Evolutionary conservation across 177 flowering plant species (phyloP).

Genomic region (Vitis hybrid): DNA sequence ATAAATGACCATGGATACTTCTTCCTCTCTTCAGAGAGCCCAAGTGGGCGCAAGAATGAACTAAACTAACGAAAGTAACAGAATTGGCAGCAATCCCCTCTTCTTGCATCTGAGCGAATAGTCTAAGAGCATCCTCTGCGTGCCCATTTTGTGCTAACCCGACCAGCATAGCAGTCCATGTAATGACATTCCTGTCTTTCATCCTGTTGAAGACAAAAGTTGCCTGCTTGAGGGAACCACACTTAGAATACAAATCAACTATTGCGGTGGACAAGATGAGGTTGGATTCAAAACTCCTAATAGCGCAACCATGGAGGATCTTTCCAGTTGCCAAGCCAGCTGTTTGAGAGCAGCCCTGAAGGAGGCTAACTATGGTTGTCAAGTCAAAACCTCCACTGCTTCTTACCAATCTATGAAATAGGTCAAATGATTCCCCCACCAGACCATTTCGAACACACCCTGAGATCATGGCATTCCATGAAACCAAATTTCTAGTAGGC

Average conservation of each 20-base stretch:
- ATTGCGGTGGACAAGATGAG: slow-evolving; percentile 29
- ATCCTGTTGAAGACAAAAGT: slow-evolving; percentile 25
- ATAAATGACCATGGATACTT: slow-evolving; percentile 29
- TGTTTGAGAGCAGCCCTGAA: slow-evolving; percentile 32
- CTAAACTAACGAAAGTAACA: slow-evolving; percentile 31
- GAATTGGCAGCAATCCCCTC: not conserved
- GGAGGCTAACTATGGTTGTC: slow-evolving; percentile 29
- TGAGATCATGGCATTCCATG: slow-evolving; percentile 41
- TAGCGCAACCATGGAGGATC: too few species aligned
- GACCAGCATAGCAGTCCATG: slow-evolving; percentile 42
- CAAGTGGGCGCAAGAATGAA: slow-evolving; percentile 36
- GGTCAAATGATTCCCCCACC: slow-evolving; percentile 22
- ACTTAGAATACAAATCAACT: slow-evolving; percentile 38
- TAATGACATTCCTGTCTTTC: slow-evolving; percentile 34
- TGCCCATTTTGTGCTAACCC: slow-evolving; percentile 39
- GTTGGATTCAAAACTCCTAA: slow-evolving; percentile 21
- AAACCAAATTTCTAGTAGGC: slow-evolving; percentile 27
- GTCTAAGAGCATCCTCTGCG: slow-evolving; percentile 29
- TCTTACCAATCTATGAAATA: slow-evolving; percentile 16
- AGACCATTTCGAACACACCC: slow-evolving; percentile 27
- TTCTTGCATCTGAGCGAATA: not conserved
- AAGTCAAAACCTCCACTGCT: slow-evolving; percentile 25
- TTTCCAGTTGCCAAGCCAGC: slow-evolving; percentile 20
- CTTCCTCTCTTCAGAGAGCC: slow-evolving; percentile 35
- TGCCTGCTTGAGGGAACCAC: slow-evolving; percentile 27